Evolutionary conservation across 164 flowering plant species (phyloP).

Genomic region (grape (Vitis vinifera)): ASM3070453v1 NC_081805.1:451501-452000

Average conservation of each 20-base stretch:
- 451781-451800: slow-evolving; percentile 81
- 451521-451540: slow-evolving; percentile 86
- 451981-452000: too few relatives aligned
- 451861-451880: not conserved
- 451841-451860: not conserved
- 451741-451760: slow-evolving; percentile 96
- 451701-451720: slow-evolving; percentile 61
- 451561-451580: slow-evolving; percentile 32
- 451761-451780: slow-evolving; percentile 87
- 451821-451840: not conserved
- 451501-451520: slow-evolving; percentile 99
- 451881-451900: not conserved
- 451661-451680: slow-evolving; percentile 69
- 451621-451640: slow-evolving; percentile 72
- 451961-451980: too few relatives aligned
- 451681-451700: slow-evolving; percentile 60
- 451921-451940: not conserved
- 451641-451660: slow-evolving; percentile 38
- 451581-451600: slow-evolving; percentile 18
- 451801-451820: slow-evolving; percentile 58
- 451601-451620: slow-evolving; percentile 73
- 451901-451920: not conserved
- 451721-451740: slow-evolving; percentile 62
- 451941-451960: too few relatives aligned
- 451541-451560: slow-evolving; percentile 42